These are phyloP conservation scores for Teratosphaeria destructans DNA, from an alignment of 2,329 filamentous ascomycete species.

Conservation along the genomic window DNA sequence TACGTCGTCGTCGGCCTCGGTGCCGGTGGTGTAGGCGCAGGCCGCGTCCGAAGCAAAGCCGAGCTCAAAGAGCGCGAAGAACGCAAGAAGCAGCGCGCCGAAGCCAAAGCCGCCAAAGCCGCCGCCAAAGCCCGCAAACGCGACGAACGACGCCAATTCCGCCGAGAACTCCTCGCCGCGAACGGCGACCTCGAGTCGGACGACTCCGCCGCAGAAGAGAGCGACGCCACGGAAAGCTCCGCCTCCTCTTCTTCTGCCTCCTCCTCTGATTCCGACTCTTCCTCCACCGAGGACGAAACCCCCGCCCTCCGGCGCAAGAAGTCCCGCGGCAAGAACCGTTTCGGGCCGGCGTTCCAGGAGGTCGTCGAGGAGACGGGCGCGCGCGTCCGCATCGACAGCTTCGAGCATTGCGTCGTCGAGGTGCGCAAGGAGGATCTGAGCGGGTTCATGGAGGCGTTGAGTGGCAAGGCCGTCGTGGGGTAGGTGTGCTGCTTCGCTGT, in stretches of 20 bases:
- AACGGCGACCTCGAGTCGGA: conserved; percentile 37
- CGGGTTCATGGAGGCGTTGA: conserved; percentile 82
- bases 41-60: conserved; percentile 29
- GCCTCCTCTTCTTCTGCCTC: background rate
- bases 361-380: conserved; percentile 87
- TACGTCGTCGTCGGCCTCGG: conserved; percentile 83
- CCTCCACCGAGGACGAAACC: conserved; percentile 6
- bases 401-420: conserved; percentile 94
- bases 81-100: conserved; percentile 49
- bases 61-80: conserved; percentile 48
- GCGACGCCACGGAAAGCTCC: conserved; percentile 33
- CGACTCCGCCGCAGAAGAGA: conserved; percentile 31
- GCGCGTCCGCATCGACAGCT: conserved; percentile 84
- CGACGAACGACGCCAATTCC: conserved; percentile 31
- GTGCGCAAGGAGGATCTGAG: conserved; percentile 92
- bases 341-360: conserved; percentile 91
- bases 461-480: conserved; percentile 70
- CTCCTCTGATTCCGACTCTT: background rate
- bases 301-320: conserved; percentile 38
- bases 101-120: conserved; percentile 48
- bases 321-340: conserved; percentile 62
- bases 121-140: background rate
- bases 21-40: conserved; percentile 38
- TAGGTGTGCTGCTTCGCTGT: background rate
- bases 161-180: conserved; percentile 53